A percentile compares a stretch with the other conserved stretches of the same genome.
Evolutionary conservation across 2,329 filamentous ascomycete genomes (phyloP).

Genomic region (Verticillium zaregamsianum): DNA sequence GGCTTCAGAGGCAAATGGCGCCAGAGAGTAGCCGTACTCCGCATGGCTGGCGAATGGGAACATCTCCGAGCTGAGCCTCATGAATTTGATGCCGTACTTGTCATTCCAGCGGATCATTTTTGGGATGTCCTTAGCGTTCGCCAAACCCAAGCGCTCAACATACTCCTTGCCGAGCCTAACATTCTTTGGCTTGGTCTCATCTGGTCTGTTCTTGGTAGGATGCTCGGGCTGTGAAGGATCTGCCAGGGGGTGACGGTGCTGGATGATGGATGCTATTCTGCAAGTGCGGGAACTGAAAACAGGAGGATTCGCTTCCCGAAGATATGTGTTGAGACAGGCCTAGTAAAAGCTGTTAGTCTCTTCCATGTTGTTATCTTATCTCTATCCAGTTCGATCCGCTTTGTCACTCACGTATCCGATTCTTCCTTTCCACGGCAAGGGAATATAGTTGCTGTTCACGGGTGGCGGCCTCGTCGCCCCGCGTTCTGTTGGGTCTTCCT

Average conservation of each 20-base stretch:
- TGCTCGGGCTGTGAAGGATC: constrained; percentile 76
- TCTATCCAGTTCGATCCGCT: too few species aligned
- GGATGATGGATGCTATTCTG: constrained; percentile 83
- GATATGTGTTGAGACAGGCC: constrained; percentile 91
- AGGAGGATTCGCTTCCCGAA: constrained; percentile 74
- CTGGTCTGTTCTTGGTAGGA: constrained; percentile 78
- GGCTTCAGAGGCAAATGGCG: constrained; percentile 74
- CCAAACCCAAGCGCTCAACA: constrained; percentile 71
- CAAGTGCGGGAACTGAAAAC: constrained; percentile 91
- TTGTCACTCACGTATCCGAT: constrained; percentile 70
- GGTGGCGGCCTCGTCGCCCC: constrained; percentile 58
- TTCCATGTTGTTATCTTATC: not conserved
- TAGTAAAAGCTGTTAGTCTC: constrained; percentile 17
- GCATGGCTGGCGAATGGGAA: constrained; percentile 92
- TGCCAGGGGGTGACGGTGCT: constrained; percentile 77
- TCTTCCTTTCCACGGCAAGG: constrained; percentile 85
- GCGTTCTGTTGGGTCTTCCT: constrained; percentile 24
- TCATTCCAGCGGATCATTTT: constrained; percentile 94
- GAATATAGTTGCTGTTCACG: constrained; percentile 77
- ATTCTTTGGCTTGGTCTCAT: constrained; percentile 66
- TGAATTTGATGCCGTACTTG: constrained; percentile 84
- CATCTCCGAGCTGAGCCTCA: constrained; percentile 92
- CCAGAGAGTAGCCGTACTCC: constrained; percentile 80
- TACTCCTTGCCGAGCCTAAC: constrained; percentile 64
- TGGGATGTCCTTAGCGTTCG: constrained; percentile 76